These are phyloP conservation scores for Aspergillus biplanus DNA, from an alignment of 495 filamentous ascomycete species.

Conservation along the genomic window DNA sequence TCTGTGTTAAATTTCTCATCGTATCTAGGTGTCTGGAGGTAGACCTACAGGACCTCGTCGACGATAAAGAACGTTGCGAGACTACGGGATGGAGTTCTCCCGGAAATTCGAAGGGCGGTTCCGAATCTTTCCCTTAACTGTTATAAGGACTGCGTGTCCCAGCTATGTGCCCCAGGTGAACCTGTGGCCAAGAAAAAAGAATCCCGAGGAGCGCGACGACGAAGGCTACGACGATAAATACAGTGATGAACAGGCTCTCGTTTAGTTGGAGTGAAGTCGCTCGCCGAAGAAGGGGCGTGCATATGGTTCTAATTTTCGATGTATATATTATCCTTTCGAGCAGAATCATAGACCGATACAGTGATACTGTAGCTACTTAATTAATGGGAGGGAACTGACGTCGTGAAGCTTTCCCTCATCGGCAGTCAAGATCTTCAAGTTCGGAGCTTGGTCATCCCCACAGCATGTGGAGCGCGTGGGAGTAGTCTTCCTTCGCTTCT, in stretches of 20 bases:
- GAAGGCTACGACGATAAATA: neutral
- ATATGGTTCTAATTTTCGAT: no score
- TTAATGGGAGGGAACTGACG: no score
- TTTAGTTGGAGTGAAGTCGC: no score
- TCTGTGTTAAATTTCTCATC: conserved; percentile 6
- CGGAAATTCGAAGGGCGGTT: neutral
- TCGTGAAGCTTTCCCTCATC: neutral
- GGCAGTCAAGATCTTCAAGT: neutral
- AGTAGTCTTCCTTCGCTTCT: no score
- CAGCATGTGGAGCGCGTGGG: no score
- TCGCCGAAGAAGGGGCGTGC: no score
- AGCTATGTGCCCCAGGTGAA: neutral
- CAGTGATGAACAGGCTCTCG: neutral
- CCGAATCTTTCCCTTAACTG: neutral
- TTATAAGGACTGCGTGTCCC: neutral
- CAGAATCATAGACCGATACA: no score
- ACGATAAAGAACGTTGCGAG: conserved; percentile 14
- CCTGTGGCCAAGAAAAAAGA: neutral
- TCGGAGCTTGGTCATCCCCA: no score
- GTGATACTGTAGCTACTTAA: no score
- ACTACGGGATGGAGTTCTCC: conserved; percentile 16
- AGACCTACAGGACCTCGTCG: conserved; percentile 2
- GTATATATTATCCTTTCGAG: no score
- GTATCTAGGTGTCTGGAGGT: conserved; percentile 3
- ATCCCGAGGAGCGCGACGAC: neutral